phyloP scores from a whole-genome alignment of 2,329 filamentous ascomycete genomes.

The Bisporella sp. region DNA sequence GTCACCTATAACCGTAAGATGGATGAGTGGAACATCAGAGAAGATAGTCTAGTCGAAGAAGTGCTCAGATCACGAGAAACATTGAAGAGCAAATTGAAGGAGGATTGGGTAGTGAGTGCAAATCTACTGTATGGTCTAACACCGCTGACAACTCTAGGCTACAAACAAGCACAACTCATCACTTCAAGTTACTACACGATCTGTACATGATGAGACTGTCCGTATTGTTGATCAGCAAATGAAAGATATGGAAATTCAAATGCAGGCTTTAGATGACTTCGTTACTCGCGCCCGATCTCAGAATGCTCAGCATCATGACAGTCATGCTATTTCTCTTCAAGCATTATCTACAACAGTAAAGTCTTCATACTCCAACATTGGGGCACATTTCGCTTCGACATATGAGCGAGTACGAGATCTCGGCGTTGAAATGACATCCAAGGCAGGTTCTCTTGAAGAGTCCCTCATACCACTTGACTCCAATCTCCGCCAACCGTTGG shows the following conservation, averaged over 20 bases:
- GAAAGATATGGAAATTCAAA: constrained; percentile 77
- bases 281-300: constrained; percentile 74
- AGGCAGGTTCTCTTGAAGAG: constrained; percentile 50
- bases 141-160: constrained; percentile 34
- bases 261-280: constrained; percentile 85
- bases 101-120: constrained; percentile 71
- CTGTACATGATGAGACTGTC: constrained; percentile 85
- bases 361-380: constrained; percentile 65
- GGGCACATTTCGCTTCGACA: constrained; percentile 61
- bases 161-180: constrained; percentile 76
- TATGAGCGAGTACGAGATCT: constrained; percentile 62
- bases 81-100: constrained; percentile 74
- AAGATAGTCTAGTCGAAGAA: constrained; percentile 61
- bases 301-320: constrained; percentile 70
- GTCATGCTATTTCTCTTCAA: constrained; percentile 60
- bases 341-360: constrained; percentile 62
- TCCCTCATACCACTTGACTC: constrained; percentile 54
- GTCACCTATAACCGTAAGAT: constrained; percentile 63
- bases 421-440: constrained; percentile 58
- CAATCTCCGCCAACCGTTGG: constrained; percentile 62
- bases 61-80: constrained; percentile 68
- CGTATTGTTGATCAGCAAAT: constrained; percentile 87
- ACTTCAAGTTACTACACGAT: constrained; percentile 76
- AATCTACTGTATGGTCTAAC: not conserved
- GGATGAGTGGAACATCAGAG: constrained; percentile 65